Base-by-base conservation (phyloP, 306 rosid species). In the Cucurbita argyrosperma region DNA sequence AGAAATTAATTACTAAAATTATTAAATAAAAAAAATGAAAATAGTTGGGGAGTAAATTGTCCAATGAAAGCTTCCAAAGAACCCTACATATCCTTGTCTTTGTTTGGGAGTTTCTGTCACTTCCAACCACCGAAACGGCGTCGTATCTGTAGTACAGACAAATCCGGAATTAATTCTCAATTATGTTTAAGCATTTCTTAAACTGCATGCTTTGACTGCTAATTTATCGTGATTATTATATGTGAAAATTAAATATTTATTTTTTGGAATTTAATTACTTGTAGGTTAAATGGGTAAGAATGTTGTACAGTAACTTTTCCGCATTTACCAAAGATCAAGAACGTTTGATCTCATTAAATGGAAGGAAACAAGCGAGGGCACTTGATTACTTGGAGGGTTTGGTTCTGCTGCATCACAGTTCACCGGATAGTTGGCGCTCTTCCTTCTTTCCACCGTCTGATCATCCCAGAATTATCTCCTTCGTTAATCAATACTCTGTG, bases 361-460 rank as follows among this genome's bases (percentile, higher is more conserved):
- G 80, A 67, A 79, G 61, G 52, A 69, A 71, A 16, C 79, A 80
- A 21, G 72, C 47, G 4, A 77, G 68, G 30, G 87, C 82, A 14
- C 80, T 93, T 50, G 79, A 93, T 79, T 93, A 90, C 72, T 76
- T 93, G 84, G 98, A 90, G 84, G 98, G 98, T 54, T 79, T 84
- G 46, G 82, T 93, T 72, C 83, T 93, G 64, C 77, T 88, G 83
- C 79, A 89, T 78, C 91, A 86, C 51, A 92, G 89, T 18, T 74
- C 91, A 40, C 87, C 87, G 30, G 81, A 90, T 80, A 93, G 76
- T 59, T 93, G 98, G 98, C 81, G 98, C 72, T 93, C 98, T 76
- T 90, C 98, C 50, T 93, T 93, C 83, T 93, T 90, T 52, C 96
- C 98, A 69, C 57, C 26, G 26, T 79, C 93, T 4, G 87, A 87